Evolutionary conservation across 305 asterid species (phyloP), one percentile per base, ranked within the genome.

Genomic region (Plantago coronopus): DNA sequence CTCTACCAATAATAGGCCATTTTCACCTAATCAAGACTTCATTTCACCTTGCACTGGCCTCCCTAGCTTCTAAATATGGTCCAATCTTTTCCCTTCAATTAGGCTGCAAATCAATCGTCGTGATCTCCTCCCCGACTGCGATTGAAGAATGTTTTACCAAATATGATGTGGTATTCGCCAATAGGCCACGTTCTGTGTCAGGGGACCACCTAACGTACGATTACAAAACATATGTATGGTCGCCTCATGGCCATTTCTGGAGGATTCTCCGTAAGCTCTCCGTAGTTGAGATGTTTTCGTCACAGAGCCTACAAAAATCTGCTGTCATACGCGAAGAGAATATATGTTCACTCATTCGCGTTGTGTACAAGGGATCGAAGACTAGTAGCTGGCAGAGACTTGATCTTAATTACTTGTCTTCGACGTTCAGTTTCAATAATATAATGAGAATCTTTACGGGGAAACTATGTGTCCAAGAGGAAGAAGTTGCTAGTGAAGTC

Each of bases 131-230:
- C 13, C 76, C 81, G 1, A 62, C 76, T 10, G 76, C 74, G 50
- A 25, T 73, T n/a, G 79, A 64, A n/a, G 77, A 78, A 64, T 78
- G 84, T 72, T 72, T 79, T 78, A 75, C 79, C 48, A 64, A 59
- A 51, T 63, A 79, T 68, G 82, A 79, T 61, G 25, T 71, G 0
- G 59, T 59, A 8, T 66, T 79, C 19, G 76, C 85, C 60, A 73
- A 71, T 69, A 72, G 82, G 7, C 81, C 78, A 11, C 16, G 22
- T 2, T 31, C 76, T 61, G 1, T 79, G 66, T 69, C 70, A 0
- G 79, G 72, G 2, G 77, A 79, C 61, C 57, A 44, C 12, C 61
- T 73, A 1, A 54, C 78, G 2, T 71, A 76, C 74, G 59, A 71
- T 64, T 60, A 71, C 27, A 20, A 59, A 4, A 48, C 61, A 48